Conservation (phyloP, 2,329 filamentous ascomycete genomes). For the Gnomoniopsis smithogilvyi region DNA sequence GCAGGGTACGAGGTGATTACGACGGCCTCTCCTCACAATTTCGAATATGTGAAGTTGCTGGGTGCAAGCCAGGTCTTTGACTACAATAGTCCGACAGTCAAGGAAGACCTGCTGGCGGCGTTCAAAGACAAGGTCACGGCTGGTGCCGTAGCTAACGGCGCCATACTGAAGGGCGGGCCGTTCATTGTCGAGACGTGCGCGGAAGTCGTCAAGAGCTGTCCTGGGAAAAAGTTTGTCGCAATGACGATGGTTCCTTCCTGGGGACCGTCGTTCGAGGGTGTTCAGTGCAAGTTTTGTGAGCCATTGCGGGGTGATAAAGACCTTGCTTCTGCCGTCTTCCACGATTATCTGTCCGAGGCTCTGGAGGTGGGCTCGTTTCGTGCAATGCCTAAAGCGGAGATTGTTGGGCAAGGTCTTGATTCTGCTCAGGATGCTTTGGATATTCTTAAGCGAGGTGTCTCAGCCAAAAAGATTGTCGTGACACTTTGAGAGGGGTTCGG, state of each 20-base stretch:
- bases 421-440: slow-evolving; percentile 38
- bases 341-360: slow-evolving; percentile 36
- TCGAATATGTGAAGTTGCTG: slow-evolving; percentile 25
- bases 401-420: slow-evolving; percentile 39
- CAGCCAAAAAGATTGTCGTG: slow-evolving; percentile 40
- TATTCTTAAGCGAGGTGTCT: slow-evolving; percentile 34
- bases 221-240: slow-evolving; percentile 24
- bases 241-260: slow-evolving; percentile 26
- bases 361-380: slow-evolving; percentile 32
- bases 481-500: not conserved
- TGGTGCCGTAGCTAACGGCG: slow-evolving; percentile 29
- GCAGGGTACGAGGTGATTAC: slow-evolving; percentile 41
- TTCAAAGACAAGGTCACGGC: slow-evolving; percentile 27
- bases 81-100: slow-evolving; percentile 23
- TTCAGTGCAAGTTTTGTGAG: slow-evolving; percentile 26
- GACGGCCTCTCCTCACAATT: slow-evolving; percentile 36
- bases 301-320: slow-evolving; percentile 26
- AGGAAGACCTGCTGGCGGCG: slow-evolving; percentile 25
- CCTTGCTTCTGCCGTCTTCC: slow-evolving; percentile 31
- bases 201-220: slow-evolving; percentile 20
- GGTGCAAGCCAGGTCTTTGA: slow-evolving; percentile 20
- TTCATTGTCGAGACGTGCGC: slow-evolving; percentile 22
- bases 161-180: slow-evolving; percentile 21
- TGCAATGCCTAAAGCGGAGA: slow-evolving; percentile 34
- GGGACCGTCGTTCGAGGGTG: slow-evolving; percentile 24